These are phyloP conservation scores for Zarea fungicola DNA, from an alignment of 2,329 filamentous ascomycete species.

Conservation along the genomic window DNA sequence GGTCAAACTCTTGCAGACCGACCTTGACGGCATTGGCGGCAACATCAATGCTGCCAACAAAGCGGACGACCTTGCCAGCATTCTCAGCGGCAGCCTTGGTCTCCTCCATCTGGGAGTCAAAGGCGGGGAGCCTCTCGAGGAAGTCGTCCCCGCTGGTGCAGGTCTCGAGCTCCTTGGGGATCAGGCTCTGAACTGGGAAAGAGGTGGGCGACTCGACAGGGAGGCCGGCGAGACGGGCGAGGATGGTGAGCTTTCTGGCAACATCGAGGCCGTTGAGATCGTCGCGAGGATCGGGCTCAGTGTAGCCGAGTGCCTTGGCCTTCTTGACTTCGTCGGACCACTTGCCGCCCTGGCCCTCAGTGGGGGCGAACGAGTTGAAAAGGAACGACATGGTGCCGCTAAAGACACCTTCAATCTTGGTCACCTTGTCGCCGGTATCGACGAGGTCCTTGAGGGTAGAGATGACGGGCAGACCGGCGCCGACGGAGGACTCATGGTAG, in stretches of 20 bases:
- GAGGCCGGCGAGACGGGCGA: slow-evolving; percentile 80
- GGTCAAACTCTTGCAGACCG: slow-evolving; percentile 83
- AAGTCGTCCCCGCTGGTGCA: slow-evolving; percentile 79
- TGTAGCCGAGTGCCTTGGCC: slow-evolving; percentile 90
- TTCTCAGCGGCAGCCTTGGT: slow-evolving; percentile 79
- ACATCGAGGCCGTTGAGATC: slow-evolving; percentile 86
- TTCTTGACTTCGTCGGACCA: slow-evolving; percentile 91
- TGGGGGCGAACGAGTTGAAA: slow-evolving; percentile 94
- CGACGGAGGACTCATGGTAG: slow-evolving; percentile 93
- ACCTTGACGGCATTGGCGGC: slow-evolving; percentile 79
- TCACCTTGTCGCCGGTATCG: slow-evolving; percentile 86
- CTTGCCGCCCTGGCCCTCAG: slow-evolving; percentile 64
- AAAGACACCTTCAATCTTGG: slow-evolving; percentile 93
- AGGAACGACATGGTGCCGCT: slow-evolving; percentile 97
- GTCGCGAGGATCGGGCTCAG: slow-evolving; percentile 80
- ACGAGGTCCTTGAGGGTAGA: slow-evolving; percentile 93
- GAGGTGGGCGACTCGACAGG: slow-evolving; percentile 76
- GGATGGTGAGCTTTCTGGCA: slow-evolving; percentile 91
- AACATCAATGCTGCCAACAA: slow-evolving; percentile 90
- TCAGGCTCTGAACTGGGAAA: slow-evolving; percentile 91
- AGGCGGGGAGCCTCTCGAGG: slow-evolving; percentile 70
- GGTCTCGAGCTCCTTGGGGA: slow-evolving; percentile 79
- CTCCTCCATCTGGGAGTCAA: slow-evolving; percentile 85
- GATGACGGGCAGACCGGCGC: slow-evolving; percentile 87
- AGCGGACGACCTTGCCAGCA: slow-evolving; percentile 87